Conservation (phyloP, 805 yeast species). For the Saitoella complicata region DNA sequence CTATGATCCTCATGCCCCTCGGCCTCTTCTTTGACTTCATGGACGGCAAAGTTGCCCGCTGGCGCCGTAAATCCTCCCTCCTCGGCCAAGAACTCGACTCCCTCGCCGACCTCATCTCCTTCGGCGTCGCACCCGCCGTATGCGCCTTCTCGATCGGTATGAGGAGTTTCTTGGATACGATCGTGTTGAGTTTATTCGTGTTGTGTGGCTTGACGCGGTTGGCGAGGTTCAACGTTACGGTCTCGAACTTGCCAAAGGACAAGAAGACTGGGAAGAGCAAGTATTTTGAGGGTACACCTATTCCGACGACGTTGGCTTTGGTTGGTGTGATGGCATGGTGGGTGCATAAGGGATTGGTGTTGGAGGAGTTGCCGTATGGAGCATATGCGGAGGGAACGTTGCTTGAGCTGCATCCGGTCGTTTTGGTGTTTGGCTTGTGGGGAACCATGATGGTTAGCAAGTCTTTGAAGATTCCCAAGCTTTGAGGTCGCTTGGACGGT, state of each 20-base stretch:
- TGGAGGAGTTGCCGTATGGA: slow-evolving; percentile 49
- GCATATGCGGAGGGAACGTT: slow-evolving; percentile 34
- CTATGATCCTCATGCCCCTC: slow-evolving; percentile 73
- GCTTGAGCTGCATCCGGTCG: slow-evolving; percentile 61
- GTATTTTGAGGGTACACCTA: slow-evolving; percentile 92
- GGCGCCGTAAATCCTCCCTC: slow-evolving; percentile 76
- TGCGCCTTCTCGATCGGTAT: slow-evolving; percentile 86
- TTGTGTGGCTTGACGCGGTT: slow-evolving; percentile 85
- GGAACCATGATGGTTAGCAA: slow-evolving; percentile 89
- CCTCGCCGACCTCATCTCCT: slow-evolving; percentile 83
- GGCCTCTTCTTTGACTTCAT: slow-evolving; percentile 93
- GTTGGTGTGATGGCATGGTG: slow-evolving; percentile 58
- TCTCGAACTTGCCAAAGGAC: slow-evolving; percentile 84
- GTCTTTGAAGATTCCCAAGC: slow-evolving; percentile 75
- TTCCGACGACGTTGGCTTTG: slow-evolving; percentile 69
- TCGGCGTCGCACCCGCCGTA: slow-evolving; percentile 90
- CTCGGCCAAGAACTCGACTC: slow-evolving; percentile 98
- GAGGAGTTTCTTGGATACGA: slow-evolving; percentile 65
- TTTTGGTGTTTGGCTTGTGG: slow-evolving; percentile 47
- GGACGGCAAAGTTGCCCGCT: slow-evolving; percentile 93
- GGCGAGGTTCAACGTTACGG: slow-evolving; percentile 91
- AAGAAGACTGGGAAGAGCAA: slow-evolving; percentile 59
- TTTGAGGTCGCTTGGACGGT: too few species aligned
- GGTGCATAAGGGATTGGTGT: slow-evolving; percentile 32
- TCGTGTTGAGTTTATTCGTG: slow-evolving; percentile 66